Evolutionary conservation across 169 alveolate genomes (phyloP), one percentile per base, ranked within the genome.

Genomic region (Theileria parva): DNA sequence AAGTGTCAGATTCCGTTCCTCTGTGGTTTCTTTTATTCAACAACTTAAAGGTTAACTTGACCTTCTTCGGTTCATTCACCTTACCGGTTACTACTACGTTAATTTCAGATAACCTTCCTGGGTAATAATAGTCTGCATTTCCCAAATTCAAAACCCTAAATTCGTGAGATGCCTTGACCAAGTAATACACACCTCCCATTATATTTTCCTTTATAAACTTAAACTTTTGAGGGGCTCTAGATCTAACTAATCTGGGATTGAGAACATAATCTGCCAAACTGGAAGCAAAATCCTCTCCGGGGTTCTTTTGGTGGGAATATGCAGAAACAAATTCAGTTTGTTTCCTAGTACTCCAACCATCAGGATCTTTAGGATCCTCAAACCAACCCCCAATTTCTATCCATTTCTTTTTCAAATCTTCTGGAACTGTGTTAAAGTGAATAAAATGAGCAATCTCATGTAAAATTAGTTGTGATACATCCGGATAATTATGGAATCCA

Each of bases 371-470:
- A 0, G 92, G 88, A 79, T 91, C 93, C 64, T 66, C 30, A 80
- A 57, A 85, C 95, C 95, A 91, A 30, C 92, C 80, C 0, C 95
- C 95, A 17, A 80, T 17, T 0, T 51, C 67, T 13, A 55, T 48
- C 95, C 95, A 91, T 27, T 76, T 48, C 64, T 27, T 37, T 32
- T 32, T 55, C 50, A 87, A 59, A 17, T 91, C 92, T 3, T n/a
- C 68, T 17, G 92, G 61, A 25, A 85, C 27, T 0, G 68, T 77
- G 80, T 91, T 91, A 32, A 39, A 28, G 75, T 80, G 76, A 13
- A 91, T 74, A 71, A 91, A 91, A 79, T 91, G 95, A 30, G 87
- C 93, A 19, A 91, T 25, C 69, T 91, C 95, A 70, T 91, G 95
- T 23, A 91, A 60, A 1, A 80, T 71, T 37, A 91, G 86, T 32